Percentiles rank a stretch among this genome's conserved stretches.
phyloP scores from a whole-genome alignment of 2,329 filamentous ascomycete genomes.

The Teratosphaeria nubilosa region DNA sequence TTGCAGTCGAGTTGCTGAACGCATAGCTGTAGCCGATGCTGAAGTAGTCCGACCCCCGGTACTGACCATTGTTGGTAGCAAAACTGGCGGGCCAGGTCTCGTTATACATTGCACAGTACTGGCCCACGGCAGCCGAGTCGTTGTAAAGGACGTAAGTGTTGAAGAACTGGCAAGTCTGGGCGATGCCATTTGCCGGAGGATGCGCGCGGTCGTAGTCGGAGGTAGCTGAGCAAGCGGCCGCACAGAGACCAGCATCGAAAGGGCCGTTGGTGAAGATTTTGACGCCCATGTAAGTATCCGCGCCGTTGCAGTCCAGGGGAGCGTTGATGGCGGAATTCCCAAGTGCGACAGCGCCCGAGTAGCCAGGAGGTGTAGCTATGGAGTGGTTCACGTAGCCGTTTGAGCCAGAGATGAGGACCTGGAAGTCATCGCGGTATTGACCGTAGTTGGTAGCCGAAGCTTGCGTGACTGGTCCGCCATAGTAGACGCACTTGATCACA shows the following conservation, averaged over 20 bases:
- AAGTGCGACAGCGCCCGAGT: slow-evolving; percentile 10
- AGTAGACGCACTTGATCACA: slow-evolving; percentile 27
- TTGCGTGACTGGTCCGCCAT: slow-evolving; percentile 16
- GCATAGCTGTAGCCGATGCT: slow-evolving; percentile 13
- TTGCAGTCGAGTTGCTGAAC: slow-evolving; percentile 10
- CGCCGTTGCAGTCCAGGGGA: slow-evolving; percentile 20
- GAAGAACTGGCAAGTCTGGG: slow-evolving; percentile 25
- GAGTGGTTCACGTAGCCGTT: slow-evolving; percentile 20
- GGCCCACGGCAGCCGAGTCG: slow-evolving; percentile 12
- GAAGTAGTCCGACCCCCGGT: slow-evolving; percentile 11
- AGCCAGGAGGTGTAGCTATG: slow-evolving; percentile 17
- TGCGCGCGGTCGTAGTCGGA: slow-evolving; percentile 16
- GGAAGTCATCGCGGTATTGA: slow-evolving; percentile 14
- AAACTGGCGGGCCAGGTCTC: slow-evolving; percentile 14
- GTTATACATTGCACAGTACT: slow-evolving; percentile 22
- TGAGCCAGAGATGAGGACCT: slow-evolving; percentile 15
- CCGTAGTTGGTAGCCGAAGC: slow-evolving; percentile 14
- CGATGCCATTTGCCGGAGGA: slow-evolving; percentile 9
- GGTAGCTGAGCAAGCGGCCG: slow-evolving; percentile 15
- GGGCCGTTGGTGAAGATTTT: slow-evolving; percentile 11
- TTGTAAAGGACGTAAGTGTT: slow-evolving; percentile 26
- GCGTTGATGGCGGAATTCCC: slow-evolving; percentile 22
- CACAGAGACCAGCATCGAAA: slow-evolving; percentile 16
- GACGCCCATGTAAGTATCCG: slow-evolving; percentile 18
- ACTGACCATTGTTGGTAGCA: slow-evolving; percentile 19